Evolutionary conservation across 257 asterid genomes (phyloP).

Genomic region (Solanum bukasovii): DNA sequence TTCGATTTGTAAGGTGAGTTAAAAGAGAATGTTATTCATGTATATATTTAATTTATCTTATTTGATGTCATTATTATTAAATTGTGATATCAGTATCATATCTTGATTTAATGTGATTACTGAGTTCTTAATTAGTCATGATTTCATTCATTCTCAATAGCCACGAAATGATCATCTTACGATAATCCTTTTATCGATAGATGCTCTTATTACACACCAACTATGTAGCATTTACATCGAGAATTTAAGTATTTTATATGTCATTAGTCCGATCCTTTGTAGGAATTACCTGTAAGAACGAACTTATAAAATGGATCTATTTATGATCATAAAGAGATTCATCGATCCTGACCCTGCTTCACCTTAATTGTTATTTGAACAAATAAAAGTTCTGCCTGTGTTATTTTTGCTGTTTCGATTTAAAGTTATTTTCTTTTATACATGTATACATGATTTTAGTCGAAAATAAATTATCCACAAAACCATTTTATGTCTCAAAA

Average conservation of each 20-base stretch:
- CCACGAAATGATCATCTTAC: too few relatives aligned
- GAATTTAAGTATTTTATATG: too few relatives aligned
- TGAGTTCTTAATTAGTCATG: not conserved
- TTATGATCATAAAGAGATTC: too few relatives aligned
- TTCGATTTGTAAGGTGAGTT: not conserved
- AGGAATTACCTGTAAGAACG: too few relatives aligned
- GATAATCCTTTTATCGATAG: too few relatives aligned
- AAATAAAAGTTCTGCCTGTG: too few relatives aligned
- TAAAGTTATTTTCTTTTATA: not conserved
- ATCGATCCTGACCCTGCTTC: too few relatives aligned
- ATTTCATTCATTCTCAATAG: too few relatives aligned
- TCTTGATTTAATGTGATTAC: not conserved
- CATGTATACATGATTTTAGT: not conserved
- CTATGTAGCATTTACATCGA: too few relatives aligned
- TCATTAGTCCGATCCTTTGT: too few relatives aligned
- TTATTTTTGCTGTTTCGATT: not conserved
- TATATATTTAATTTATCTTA: not conserved
- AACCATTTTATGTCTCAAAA: not conserved
- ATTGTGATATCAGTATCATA: not conserved
- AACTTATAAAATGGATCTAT: accelerated
- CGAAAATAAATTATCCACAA: not conserved
- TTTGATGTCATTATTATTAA: not conserved
- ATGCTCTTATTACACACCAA: too few relatives aligned
- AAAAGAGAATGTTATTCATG: not conserved
- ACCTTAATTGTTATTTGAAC: not conserved